Evolutionary conservation across 768 basidiomycete genomes (phyloP).

Genomic region (Lentinula sp.): DNA sequence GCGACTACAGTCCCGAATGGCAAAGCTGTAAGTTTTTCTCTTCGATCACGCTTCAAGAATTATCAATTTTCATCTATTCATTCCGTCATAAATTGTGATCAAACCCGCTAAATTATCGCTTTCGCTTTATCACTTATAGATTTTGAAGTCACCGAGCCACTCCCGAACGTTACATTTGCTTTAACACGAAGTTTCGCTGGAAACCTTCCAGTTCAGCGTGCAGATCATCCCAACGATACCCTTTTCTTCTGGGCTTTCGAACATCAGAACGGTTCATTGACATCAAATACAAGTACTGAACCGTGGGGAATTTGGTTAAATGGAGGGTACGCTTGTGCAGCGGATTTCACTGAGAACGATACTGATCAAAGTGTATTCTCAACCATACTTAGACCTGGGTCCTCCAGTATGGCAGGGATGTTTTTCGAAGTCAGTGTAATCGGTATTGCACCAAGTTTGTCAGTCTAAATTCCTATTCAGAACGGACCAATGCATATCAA

Average conservation of each 20-base stretch:
- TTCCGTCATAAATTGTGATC: no score
- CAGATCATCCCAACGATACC: conserved; percentile 57
- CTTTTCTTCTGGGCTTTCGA: conserved; percentile 66
- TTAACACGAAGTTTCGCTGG: conserved; percentile 53
- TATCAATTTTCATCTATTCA: background rate
- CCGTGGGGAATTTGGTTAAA: conserved; percentile 78
- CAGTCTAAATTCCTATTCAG: conserved; percentile 21
- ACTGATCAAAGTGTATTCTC: background rate
- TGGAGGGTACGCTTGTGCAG: conserved; percentile 45
- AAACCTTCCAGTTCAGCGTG: conserved; percentile 55
- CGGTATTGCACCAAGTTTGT: background rate
- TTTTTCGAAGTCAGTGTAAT: conserved; percentile 2
- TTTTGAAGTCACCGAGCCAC: conserved; percentile 50
- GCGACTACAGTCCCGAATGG: conserved; percentile 52
- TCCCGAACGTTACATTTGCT: conserved; percentile 49
- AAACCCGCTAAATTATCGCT: background rate
- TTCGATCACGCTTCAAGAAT: background rate
- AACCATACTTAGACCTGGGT: background rate
- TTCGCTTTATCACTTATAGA: conserved; percentile 28
- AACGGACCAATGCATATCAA: conserved; percentile 66
- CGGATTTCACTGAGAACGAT: background rate
- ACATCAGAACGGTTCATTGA: conserved; percentile 40
- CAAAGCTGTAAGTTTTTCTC: conserved; percentile 43
- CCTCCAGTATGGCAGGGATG: conserved; percentile 5
- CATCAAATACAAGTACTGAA: conserved; percentile 25